Evolutionary conservation across 2,329 filamentous ascomycete species (phyloP), one percentile per base, ranked within the genome.

Genomic region (Exophiala alcalophila): DNA sequence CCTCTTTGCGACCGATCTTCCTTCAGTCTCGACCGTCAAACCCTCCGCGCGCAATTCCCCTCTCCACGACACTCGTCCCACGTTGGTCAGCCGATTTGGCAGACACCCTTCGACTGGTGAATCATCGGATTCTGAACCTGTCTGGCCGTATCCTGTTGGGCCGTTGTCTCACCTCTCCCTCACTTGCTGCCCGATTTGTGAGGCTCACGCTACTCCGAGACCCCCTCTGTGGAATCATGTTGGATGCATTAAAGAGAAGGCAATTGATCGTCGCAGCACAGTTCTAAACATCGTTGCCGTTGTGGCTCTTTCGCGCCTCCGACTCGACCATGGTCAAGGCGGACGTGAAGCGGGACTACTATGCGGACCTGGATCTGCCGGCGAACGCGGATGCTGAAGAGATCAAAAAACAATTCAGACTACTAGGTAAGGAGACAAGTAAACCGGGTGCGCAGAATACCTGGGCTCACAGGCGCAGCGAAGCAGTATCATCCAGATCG

Each of bases 401-500:
- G 27, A 81, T 94, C 61, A 91, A 87, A 69, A 92, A 84, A 65
- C 84, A 90, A 58, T 95, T 89, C 65, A 79, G 84, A 55, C 89
- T 88, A 64, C 77, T 94, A 59, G 84, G 84, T 87, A 69, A 44
- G n/a, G n/a, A n/a, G 72, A 54, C 29, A 10, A 24, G 12, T 31
- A 11, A 12, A 25, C 12, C 12, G 4, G 32, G 27, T 18, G 40
- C 49, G 34, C 43, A 44, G 20, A 47, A 40, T 26, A 19, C 21
- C 32, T 12, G 19, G 30, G 43, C 54, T 52, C 49, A 44, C 33
- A 19, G 59, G 8, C 16, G 3, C 44, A 88, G 88, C 88, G 33
- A 72, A 94, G 32, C 85, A 86, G 63, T 94, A 85, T 59, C 89
- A 95, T 59, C 89, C 89, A 5, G 89, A 95, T 62, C 83, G 89